Evolutionary conservation across 2,329 filamentous ascomycete genomes (phyloP), one percentile per base, ranked within the genome.

Genomic region (Pyrenophora graminea): DNA sequence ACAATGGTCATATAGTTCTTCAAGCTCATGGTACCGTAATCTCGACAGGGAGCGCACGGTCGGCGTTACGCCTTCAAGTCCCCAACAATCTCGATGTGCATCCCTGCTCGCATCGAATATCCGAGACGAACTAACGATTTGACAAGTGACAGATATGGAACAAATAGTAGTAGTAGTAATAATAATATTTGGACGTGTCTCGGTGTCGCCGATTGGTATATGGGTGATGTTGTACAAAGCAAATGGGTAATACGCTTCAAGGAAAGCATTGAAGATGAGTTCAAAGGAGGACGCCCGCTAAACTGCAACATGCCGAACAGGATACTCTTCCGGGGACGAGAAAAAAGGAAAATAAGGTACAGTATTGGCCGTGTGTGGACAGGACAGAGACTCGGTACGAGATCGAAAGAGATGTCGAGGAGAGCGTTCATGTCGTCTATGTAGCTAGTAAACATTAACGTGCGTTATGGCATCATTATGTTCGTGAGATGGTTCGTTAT

Each of bases 201-300:
- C 27, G 10, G 2, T 30, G 27, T 30, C 27, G 27, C 27, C 18
- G 9, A 46, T 49, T 36, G 41, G 40, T 30, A 23, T 10, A 15
- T 40, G 13, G 3, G 42, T 46, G 21, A 40, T 36, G 41, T 42
- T 13, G n/a, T 15, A 37, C 32, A 41, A 55, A 50, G 44, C 46
- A 58, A 53, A 51, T 58, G 47, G 55, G 53, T 56, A 56, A 33
- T 56, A 39, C 33, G 47, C 48, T 43, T 3, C 12, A 33, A 18
- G 34, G 27, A 15, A 40, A 46, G 30, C 38, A 54, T 31, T 34
- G 39, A 36, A 55, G 19, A 48, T 43, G 45, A 34, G 25, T 32
- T 42, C 39, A 46, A 58, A 52, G 54, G 21, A 51, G 55, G 68
- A 71, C 67, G 66, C 69, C 69, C 67, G 67, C 69, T 68, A 67